phyloP scores from a whole-genome alignment of 108 stramenopile genomes.

The Aurantiochytrium sp. region DNA sequence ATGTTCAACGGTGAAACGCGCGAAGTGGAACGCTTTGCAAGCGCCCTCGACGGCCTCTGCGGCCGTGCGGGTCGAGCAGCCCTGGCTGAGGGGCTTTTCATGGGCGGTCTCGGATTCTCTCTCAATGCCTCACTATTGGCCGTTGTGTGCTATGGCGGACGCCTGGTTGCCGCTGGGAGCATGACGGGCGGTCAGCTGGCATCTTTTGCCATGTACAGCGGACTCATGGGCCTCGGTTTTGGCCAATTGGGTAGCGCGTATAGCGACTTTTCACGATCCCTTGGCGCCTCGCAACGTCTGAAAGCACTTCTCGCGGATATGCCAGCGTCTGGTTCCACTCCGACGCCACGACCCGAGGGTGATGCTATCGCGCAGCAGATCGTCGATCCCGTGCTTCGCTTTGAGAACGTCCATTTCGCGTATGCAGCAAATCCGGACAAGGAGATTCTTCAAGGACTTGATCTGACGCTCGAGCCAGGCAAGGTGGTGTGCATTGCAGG shows the following conservation, averaged over 20 bases:
- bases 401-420: not conserved
- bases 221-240: not conserved
- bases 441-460: not conserved
- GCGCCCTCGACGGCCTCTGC: not conserved
- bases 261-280: not conserved
- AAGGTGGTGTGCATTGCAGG: not conserved
- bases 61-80: not conserved
- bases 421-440: not conserved
- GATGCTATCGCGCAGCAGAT: not conserved
- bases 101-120: not conserved
- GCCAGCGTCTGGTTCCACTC: not conserved
- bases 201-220: not conserved
- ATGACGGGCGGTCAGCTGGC: constrained; percentile 7
- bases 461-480: not conserved
- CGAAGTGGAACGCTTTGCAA: not conserved
- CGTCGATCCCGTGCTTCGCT: not conserved
- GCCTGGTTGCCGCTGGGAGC: not conserved
- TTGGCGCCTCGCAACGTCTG: not conserved
- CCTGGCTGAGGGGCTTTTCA: constrained; percentile 5
- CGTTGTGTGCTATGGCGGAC: not conserved
- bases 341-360: not conserved
- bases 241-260: not conserved
- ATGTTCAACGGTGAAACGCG: not conserved
- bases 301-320: not conserved
- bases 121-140: not conserved